Percentiles rank a stretch among this genome's conserved stretches.
Conservation (phyloP, 106 monocot genomes). For the Dendrobium catenatum region DNA sequence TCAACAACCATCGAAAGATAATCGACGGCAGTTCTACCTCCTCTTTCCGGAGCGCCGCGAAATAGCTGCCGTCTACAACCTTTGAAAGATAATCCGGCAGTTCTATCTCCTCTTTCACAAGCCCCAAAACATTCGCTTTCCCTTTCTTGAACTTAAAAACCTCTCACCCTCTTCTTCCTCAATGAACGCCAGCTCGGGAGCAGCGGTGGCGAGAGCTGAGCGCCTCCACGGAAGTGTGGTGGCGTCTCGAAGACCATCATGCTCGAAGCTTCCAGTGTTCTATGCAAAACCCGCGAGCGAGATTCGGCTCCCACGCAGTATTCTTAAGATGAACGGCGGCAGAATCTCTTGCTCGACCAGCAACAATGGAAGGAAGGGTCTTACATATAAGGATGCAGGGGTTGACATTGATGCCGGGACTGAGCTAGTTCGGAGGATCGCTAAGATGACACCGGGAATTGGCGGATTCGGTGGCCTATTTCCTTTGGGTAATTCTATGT, state of each 20-base stretch:
- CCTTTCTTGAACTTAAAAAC: neutral
- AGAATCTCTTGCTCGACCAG: conserved; percentile 3
- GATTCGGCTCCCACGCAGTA: neutral
- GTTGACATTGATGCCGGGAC: conserved; percentile 89
- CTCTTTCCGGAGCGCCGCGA: neutral
- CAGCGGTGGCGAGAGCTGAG: neutral
- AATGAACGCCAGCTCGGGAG: conserved; percentile 1
- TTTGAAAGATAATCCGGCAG: neutral
- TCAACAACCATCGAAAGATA: neutral
- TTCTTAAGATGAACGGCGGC: neutral
- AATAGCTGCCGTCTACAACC: no score
- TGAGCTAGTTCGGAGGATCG: conserved; percentile 72
- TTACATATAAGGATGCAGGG: conserved; percentile 82
- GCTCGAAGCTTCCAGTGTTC: neutral
- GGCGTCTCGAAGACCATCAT: neutral
- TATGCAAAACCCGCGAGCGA: neutral
- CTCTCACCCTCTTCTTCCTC: neutral
- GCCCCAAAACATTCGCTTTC: neutral
- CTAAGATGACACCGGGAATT: conserved; percentile 72
- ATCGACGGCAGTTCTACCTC: neutral
- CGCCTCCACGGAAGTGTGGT: neutral
- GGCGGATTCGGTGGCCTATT: conserved; percentile 83
- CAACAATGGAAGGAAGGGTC: conserved; percentile 11
- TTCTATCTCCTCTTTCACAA: neutral
- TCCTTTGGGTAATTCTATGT: conserved; percentile 39